These are phyloP conservation scores for Xylariaceae sp. DNA, from an alignment of 2,329 filamentous ascomycete species.

Conservation along the genomic window DNA sequence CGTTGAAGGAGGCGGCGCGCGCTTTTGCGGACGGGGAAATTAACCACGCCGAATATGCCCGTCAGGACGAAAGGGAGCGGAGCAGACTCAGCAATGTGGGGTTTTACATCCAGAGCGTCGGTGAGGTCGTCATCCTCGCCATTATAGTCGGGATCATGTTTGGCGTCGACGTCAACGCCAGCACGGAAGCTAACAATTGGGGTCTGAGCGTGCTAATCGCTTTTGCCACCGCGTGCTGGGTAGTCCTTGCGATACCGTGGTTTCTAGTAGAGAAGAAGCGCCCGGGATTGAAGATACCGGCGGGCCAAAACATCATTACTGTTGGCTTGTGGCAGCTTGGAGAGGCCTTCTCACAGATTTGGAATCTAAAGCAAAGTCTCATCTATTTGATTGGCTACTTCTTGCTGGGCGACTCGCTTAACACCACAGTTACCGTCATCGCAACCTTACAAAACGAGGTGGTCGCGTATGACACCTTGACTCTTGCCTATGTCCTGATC, in stretches of 20 bases:
- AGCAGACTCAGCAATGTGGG: slow-evolving; percentile 65
- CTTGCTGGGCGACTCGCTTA: slow-evolving; percentile 69
- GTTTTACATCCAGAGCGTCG: slow-evolving; percentile 66
- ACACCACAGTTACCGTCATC: slow-evolving; percentile 71
- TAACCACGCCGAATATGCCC: slow-evolving; percentile 61
- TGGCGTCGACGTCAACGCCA: slow-evolving; percentile 60
- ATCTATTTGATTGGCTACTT: slow-evolving; percentile 70
- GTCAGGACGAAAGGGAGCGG: slow-evolving; percentile 62
- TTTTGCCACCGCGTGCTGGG: slow-evolving; percentile 66
- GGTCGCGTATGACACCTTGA: slow-evolving; percentile 65
- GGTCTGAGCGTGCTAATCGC: slow-evolving; percentile 67
- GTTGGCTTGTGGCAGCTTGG: slow-evolving; percentile 65
- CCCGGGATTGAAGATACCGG: slow-evolving; percentile 53
- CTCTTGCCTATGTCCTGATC: slow-evolving; percentile 67
- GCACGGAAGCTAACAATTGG: slow-evolving; percentile 65
- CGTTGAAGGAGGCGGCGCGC: slow-evolving; percentile 38
- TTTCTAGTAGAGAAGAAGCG: slow-evolving; percentile 66
- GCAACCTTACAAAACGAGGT: slow-evolving; percentile 66
- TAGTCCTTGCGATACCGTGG: slow-evolving; percentile 67
- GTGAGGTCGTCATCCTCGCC: slow-evolving; percentile 65
- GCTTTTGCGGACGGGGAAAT: slow-evolving; percentile 49
- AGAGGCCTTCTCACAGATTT: slow-evolving; percentile 61
- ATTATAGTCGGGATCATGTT: slow-evolving; percentile 67
- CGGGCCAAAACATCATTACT: slow-evolving; percentile 51
- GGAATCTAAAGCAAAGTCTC: slow-evolving; percentile 66